Conservation (phyloP, 495 filamentous ascomycete species). For the Extremus antarcticus region DNA sequence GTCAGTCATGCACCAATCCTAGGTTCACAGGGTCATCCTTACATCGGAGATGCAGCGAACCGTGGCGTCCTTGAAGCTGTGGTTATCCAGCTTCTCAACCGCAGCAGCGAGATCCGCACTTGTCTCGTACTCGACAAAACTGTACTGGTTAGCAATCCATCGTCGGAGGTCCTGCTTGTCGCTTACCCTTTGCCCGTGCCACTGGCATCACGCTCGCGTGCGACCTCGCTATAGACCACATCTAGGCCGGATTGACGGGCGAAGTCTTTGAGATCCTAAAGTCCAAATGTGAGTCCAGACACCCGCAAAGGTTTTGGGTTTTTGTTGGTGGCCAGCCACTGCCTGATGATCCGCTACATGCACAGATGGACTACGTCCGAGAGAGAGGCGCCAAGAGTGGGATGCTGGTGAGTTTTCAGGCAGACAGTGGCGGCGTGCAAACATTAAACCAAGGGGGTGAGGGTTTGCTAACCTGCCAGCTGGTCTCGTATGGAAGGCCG, state of each 20-base stretch:
- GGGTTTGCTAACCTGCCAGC: constrained; percentile 94
- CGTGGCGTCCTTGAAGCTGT: constrained; percentile 77
- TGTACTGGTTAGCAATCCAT: constrained; percentile 32
- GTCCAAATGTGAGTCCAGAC: constrained; percentile 48
- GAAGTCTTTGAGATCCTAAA: constrained; percentile 98
- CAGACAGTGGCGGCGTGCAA: too few species aligned
- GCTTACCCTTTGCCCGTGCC: constrained; percentile 66
- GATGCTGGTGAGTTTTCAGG: too few species aligned
- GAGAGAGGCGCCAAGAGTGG: too few species aligned
- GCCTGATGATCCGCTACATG: too few species aligned
- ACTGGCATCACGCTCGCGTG: constrained; percentile 67
- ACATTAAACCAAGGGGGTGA: background rate
- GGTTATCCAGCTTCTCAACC: constrained; percentile 82
- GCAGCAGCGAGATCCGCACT: constrained; percentile 78
- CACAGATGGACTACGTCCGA: too few species aligned
- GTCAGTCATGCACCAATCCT: too few species aligned
- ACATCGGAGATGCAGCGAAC: constrained; percentile 83
- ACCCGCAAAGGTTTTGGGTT: background rate
- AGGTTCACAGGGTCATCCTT: too few species aligned
- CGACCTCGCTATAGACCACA: constrained; percentile 95
- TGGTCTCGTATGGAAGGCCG: constrained; percentile 94
- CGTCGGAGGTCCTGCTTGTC: background rate
- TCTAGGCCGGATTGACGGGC: constrained; percentile 92
- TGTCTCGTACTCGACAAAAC: constrained; percentile 97
- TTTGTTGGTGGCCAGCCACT: background rate